Base-by-base conservation (phyloP, 2,329 filamentous ascomycete species). In the Cadophora luteo-olivacea region DNA sequence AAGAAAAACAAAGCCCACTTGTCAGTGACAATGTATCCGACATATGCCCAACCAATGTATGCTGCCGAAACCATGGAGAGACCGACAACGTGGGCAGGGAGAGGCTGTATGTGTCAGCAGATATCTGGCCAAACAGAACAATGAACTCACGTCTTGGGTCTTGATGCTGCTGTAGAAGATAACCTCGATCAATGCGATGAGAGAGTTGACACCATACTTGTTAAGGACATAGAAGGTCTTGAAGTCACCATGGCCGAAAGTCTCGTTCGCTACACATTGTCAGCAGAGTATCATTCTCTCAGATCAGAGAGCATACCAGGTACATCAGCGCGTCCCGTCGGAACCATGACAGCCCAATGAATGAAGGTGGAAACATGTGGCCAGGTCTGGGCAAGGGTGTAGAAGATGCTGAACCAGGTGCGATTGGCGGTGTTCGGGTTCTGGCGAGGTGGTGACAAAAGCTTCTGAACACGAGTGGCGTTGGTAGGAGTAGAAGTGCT, bases 341-440 rank as follows among this genome's bases (percentile, higher is more conserved):
- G 78, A 64, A 75, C 62, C 38, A 78, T 64, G 52, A 78, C 63
- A 32, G 74, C 68, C 77, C 78, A 79, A 62, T 76, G 71, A 14
- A 76, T 70, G n/a, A 75, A 69, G 11, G 74, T 70, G 11, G 75
- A 73, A n/a, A 78, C 70, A 49, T 73, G 70, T 65, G 78, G 78
- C 32, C 77, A 76, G 19, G 71, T 69, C 52, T 74, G 64, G n/a
- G 73, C 70, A 58, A 72, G 72, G 24, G 71, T 74, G 68, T 79
- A 76, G 68, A 78, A 79, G 64, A 78, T 70, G 64, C 77, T 78
- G 71, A 79, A 79, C 41, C 68, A 71, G 22, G 69, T 71, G n/a
- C 68, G 73, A 61, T 75, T 77, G 24, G 73, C 69, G 52, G 75
- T 68, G 19, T 52, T 65, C 33, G 69, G 11, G 33, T 71, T 68